Conservation (phyloP, 192 early-diverging fungal genomes). For the Spizellomyces punctatus region DNA sequence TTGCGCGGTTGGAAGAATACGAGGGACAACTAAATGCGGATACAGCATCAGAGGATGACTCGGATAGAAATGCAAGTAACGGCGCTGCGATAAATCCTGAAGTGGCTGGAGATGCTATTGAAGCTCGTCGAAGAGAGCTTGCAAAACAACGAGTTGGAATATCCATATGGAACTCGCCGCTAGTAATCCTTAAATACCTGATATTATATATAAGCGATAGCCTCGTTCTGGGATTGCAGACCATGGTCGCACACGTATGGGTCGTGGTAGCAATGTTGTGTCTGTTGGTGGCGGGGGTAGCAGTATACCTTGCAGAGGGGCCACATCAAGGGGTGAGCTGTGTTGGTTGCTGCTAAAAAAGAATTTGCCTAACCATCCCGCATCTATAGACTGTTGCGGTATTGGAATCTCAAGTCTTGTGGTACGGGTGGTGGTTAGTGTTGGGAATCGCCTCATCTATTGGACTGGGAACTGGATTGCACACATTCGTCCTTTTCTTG, state of each 20-base stretch:
- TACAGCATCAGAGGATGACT: too few species aligned
- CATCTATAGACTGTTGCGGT: slow-evolving; percentile 17
- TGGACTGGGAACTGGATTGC: slow-evolving; percentile 90
- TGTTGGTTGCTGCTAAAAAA: slow-evolving; percentile 1
- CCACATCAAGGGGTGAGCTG: slow-evolving; percentile 59
- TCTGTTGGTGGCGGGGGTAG: slow-evolving; percentile 11
- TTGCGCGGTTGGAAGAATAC: too few species aligned
- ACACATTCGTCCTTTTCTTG: slow-evolving; percentile 93
- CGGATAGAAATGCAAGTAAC: too few species aligned
- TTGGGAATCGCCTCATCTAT: slow-evolving; percentile 89
- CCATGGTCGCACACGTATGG: slow-evolving; percentile 8
- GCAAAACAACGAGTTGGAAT: slow-evolving; percentile 11
- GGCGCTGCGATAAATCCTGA: too few species aligned
- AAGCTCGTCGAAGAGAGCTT: slow-evolving; percentile 24
- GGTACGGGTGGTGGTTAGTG: slow-evolving; percentile 89
- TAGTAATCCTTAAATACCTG: slow-evolving; percentile 40
- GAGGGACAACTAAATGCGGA: too few species aligned
- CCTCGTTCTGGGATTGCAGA: slow-evolving; percentile 8
- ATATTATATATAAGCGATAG: slow-evolving; percentile 21
- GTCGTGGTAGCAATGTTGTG: slow-evolving; percentile 16
- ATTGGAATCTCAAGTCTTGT: slow-evolving; percentile 66
- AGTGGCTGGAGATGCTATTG: neutral
- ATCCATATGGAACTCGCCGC: slow-evolving; percentile 39
- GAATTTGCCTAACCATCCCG: neutral
- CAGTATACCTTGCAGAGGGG: slow-evolving; percentile 57